Conservation (phyloP, 1,284 basidiomycete species). For the Cryptococcus sp. region DNA sequence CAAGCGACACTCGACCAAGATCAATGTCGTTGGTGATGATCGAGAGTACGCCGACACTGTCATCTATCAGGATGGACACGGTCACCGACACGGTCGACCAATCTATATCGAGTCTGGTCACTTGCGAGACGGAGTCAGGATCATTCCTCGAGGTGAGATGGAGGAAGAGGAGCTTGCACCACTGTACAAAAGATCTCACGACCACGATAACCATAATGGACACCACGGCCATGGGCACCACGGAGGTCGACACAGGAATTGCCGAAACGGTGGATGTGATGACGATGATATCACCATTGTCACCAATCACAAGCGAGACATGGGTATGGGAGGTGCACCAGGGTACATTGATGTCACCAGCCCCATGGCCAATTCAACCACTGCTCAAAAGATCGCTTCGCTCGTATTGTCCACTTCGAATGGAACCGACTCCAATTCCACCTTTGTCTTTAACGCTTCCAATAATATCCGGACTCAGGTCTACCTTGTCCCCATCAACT, state of each 20-base stretch:
- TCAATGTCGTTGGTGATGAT: constrained; percentile 12
- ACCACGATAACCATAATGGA: neutral
- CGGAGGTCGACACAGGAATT: constrained; percentile 7
- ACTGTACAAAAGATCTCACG: constrained; percentile 4
- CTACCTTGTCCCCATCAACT: constrained; percentile 49
- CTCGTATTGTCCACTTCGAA: constrained; percentile 50
- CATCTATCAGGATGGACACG: constrained; percentile 8
- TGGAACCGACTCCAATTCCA: constrained; percentile 32
- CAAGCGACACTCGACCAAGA: constrained; percentile 9
- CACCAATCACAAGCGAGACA: constrained; percentile 4
- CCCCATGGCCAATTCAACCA: constrained; percentile 34
- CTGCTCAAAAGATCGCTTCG: constrained; percentile 51
- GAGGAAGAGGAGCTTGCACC: constrained; percentile 6
- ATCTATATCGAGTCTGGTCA: constrained; percentile 13
- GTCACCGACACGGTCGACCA: constrained; percentile 8
- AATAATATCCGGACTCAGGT: constrained; percentile 55
- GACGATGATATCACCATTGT: constrained; percentile 4
- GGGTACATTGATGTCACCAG: constrained; percentile 39
- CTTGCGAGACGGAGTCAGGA: constrained; percentile 10
- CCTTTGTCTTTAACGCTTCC: constrained; percentile 58
- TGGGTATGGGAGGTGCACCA: constrained; percentile 27
- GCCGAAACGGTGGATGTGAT: constrained; percentile 11
- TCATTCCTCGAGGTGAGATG: constrained; percentile 5
- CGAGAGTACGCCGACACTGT: constrained; percentile 12
- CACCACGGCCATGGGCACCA: constrained; percentile 5